Percentiles rank a stretch among this genome's conserved stretches.
Conservation (phyloP, 805 yeast genomes). For the Candida cerambycidarum region DNA sequence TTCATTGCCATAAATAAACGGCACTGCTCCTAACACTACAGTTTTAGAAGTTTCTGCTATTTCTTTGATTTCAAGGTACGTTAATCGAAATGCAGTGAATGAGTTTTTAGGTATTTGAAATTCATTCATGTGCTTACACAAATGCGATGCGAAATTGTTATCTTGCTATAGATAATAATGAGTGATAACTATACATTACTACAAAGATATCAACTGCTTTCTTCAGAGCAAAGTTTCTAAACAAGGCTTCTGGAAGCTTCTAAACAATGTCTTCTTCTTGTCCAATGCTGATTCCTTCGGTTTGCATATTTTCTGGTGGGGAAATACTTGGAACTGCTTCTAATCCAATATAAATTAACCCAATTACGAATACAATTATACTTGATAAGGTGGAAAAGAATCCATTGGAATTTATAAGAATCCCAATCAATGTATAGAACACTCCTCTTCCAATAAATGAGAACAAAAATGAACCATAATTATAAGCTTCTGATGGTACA, state of each 20-base stretch:
- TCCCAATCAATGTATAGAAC: slow-evolving; percentile 41
- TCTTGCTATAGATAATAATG: too few species aligned
- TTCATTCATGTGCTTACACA: slow-evolving; percentile 6
- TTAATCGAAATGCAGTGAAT: slow-evolving; percentile 60
- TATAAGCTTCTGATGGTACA: slow-evolving; percentile 59
- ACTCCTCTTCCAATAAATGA: slow-evolving; percentile 76
- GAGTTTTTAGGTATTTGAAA: slow-evolving; percentile 47
- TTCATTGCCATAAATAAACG: slow-evolving; percentile 53
- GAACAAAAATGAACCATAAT: slow-evolving; percentile 66
- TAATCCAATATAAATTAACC: slow-evolving; percentile 56
- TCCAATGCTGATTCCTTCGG: slow-evolving; percentile 41
- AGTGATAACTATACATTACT: too few species aligned
- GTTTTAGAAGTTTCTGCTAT: slow-evolving; percentile 49
- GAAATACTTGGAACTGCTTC: slow-evolving; percentile 75
- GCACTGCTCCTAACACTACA: slow-evolving; percentile 57
- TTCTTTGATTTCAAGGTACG: slow-evolving; percentile 50
- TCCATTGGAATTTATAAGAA: slow-evolving; percentile 48
- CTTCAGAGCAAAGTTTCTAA: too few species aligned
- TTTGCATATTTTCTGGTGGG: slow-evolving; percentile 78
- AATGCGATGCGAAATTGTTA: slow-evolving; percentile 2
- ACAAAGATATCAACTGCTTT: too few species aligned
- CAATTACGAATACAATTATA: slow-evolving; percentile 56
- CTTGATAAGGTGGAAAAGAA: slow-evolving; percentile 59
- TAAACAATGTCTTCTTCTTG: slow-evolving; percentile 42
- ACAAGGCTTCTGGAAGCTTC: too few species aligned